These are phyloP conservation scores for Pythium scleroteichum DNA, from an alignment of 352 stramenopile genomes.

Conservation along the genomic window DNA sequence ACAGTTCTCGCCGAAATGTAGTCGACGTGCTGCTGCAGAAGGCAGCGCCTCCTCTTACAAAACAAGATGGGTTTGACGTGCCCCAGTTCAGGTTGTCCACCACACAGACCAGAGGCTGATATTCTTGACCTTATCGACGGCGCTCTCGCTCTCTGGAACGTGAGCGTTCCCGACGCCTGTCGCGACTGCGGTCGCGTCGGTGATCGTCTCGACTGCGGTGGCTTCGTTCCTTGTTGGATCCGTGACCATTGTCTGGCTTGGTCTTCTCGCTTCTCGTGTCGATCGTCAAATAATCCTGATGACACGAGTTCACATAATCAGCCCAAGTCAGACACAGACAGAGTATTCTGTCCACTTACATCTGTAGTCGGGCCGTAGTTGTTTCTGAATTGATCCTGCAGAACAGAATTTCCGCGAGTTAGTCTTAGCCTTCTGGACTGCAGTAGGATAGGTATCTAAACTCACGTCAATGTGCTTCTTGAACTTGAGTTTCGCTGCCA, in stretches of 20 bases:
- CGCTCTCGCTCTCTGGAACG: constrained; percentile 17
- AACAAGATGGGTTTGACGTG: too few relatives aligned
- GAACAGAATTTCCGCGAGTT: neutral
- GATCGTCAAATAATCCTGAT: constrained; percentile 73
- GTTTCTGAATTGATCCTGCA: constrained; percentile 73
- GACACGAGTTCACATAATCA: neutral
- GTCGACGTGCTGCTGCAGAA: too few relatives aligned
- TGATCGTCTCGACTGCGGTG: neutral
- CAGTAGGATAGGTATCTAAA: neutral
- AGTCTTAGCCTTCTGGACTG: too few relatives aligned
- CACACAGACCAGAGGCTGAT: neutral
- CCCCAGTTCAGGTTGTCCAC: too few relatives aligned
- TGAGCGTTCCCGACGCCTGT: constrained; percentile 9
- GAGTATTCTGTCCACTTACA: too few relatives aligned
- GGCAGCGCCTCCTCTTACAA: too few relatives aligned
- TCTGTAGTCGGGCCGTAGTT: constrained; percentile 52
- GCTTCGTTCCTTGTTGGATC: neutral
- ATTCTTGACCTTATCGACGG: constrained; percentile 1
- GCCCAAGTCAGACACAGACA: neutral
- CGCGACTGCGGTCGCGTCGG: neutral
- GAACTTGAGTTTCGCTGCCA: constrained; percentile 88
- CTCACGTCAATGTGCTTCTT: constrained; percentile 88
- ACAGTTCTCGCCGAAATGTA: too few relatives aligned
- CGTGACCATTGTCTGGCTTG: neutral
- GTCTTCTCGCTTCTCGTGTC: constrained; percentile 35